Base-by-base conservation (phyloP, 805 yeast genomes). In the Hanseniaspora thailandica region DNA sequence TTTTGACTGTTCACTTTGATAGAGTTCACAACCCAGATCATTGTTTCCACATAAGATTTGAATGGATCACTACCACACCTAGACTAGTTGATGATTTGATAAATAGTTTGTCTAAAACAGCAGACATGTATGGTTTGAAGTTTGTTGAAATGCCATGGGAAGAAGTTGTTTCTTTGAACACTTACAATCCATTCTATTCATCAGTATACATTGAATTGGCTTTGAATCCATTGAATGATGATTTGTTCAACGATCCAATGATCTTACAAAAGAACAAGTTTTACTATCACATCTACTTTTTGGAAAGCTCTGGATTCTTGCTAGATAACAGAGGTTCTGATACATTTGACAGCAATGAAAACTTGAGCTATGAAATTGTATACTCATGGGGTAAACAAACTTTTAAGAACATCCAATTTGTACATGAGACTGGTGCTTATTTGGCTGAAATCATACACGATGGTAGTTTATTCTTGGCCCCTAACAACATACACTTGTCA, bases 381-480 rank as follows among this genome's bases (percentile, higher is more conserved):
- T 90, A 88, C 65, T 84, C 95, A 19, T 90, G 97, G 97, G 97
- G 97, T 2, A 77, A 74, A 55, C 94, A 96, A 1, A 72, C 71
- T 33, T 88, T 85, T 70, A 78, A 81, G 61, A 84, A 78, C 65
- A 87, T 86, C 1, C 98, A 93, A 66, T 94, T 84, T 63, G 82
- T 93, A 48, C 98, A 93, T 65, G 76, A 73, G 55, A 80, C 95
- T 0, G 99, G 99, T 2, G 81, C 86, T 0, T 86, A 89, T 61
- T 79, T 93, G 52, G 95, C 93, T 1, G 97, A 90, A 66, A 72
- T 90, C 31, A 72, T 89, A 58, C 86, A 80, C 38, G 81, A 79
- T 58, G 93, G 95, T 22, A 82, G 79, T 51, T 74, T 87, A 57
- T 81, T 84, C 60, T 68, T 89, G 62, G 94, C 95, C 1, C 95